A percentile compares a stretch with the other conserved stretches of the same genome.
phyloP scores from a whole-genome alignment of 1,284 basidiomycete genomes.

The Ceratobasidium sp. region DNA sequence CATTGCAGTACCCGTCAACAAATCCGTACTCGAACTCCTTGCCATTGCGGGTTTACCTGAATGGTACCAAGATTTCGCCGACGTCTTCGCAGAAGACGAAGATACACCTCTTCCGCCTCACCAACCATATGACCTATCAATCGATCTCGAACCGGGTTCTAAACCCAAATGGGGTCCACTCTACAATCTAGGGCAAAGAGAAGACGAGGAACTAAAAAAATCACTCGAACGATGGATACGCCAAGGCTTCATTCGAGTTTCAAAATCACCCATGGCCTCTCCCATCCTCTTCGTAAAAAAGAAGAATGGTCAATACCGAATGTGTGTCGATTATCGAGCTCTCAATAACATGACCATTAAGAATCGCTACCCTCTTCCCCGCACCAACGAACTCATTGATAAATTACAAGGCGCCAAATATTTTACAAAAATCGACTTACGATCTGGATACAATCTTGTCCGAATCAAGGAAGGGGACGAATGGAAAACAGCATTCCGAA shows the following conservation, averaged over 20 bases:
- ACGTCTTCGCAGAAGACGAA: slow-evolving; percentile 46
- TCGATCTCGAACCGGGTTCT: slow-evolving; percentile 38
- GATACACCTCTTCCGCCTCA: slow-evolving; percentile 45
- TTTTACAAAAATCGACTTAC: slow-evolving; percentile 44
- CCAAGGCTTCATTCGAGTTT: slow-evolving; percentile 20
- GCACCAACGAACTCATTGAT: slow-evolving; percentile 30
- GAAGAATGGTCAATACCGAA: slow-evolving; percentile 36
- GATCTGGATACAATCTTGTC: slow-evolving; percentile 30
- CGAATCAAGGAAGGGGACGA: slow-evolving; percentile 34
- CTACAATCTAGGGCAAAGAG: slow-evolving; percentile 12
- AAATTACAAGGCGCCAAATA: slow-evolving; percentile 8
- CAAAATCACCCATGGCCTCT: slow-evolving; percentile 45
- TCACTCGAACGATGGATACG: slow-evolving; percentile 20
- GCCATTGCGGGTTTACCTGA: slow-evolving; percentile 1
- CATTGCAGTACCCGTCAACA: background rate
- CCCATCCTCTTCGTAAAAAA: slow-evolving; percentile 45
- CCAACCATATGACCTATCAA: slow-evolving; percentile 45
- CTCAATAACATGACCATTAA: slow-evolving; percentile 45
- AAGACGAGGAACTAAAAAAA: slow-evolving; percentile 13
- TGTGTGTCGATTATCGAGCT: slow-evolving; percentile 41
- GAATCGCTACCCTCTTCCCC: slow-evolving; percentile 44
- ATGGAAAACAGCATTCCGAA: slow-evolving; percentile 44
- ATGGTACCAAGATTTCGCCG: slow-evolving; percentile 43
- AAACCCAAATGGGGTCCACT: background rate
- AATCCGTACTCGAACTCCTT: background rate